phyloP scores from a whole-genome alignment of 2,329 filamentous ascomycete species.

The Diaporthe destruens region DNA sequence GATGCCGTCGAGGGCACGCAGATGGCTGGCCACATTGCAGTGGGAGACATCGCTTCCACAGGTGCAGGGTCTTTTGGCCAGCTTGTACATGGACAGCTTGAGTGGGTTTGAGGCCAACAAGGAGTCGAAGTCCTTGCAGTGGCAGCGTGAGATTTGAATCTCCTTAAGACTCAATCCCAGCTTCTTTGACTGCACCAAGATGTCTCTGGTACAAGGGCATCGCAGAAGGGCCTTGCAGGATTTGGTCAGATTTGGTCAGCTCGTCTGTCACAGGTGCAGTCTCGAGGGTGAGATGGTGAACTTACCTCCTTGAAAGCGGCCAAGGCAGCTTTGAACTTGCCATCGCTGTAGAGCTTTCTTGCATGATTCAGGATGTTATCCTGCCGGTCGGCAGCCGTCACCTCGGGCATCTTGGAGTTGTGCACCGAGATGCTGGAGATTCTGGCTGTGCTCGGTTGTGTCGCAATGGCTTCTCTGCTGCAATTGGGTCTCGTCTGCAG shows the following conservation, averaged over 20 bases:
- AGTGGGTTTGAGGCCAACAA: not conserved
- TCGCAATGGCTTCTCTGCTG: not conserved
- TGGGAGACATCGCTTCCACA: constrained; percentile 35
- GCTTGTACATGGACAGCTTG: constrained; percentile 24
- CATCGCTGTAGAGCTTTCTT: constrained; percentile 24
- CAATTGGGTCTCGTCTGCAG: no score
- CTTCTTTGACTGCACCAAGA: constrained; percentile 11
- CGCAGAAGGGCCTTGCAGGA: constrained; percentile 13
- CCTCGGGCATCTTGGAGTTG: constrained; percentile 7
- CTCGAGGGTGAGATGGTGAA: not conserved
- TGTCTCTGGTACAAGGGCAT: constrained; percentile 36
- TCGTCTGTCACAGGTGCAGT: not conserved
- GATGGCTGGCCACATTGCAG: constrained; percentile 15
- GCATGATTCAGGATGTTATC: constrained; percentile 2
- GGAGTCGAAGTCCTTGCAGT: constrained; percentile 37
- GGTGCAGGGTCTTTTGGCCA: constrained; percentile 36
- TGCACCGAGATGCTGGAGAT: not conserved
- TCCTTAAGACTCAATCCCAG: constrained; percentile 20
- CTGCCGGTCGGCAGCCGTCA: constrained; percentile 5
- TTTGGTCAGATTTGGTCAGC: constrained; percentile 31
- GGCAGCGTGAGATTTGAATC: constrained; percentile 33
- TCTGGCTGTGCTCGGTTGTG: not conserved
- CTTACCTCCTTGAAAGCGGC: constrained; percentile 34
- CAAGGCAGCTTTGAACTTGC: constrained; percentile 12
- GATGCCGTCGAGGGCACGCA: constrained; percentile 25